Conservation (phyloP, 140 eudicot species). For the Oenanthe javanica region DNA sequence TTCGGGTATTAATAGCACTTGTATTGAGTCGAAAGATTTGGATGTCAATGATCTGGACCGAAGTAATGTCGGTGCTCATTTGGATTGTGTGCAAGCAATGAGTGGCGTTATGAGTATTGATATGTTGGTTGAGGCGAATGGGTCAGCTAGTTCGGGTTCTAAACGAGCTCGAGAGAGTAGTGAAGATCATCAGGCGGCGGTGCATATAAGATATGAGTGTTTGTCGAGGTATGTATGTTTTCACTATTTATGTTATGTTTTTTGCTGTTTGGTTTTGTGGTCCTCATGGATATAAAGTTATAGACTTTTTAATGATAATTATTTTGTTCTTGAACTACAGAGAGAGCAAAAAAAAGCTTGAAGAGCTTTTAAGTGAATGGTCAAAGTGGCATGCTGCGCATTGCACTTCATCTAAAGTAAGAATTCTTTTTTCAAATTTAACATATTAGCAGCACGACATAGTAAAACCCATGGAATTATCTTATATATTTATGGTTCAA, state of each 20-base stretch:
- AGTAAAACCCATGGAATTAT: neutral
- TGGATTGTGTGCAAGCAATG: neutral
- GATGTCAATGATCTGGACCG: neutral
- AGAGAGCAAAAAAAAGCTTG: constrained; percentile 47
- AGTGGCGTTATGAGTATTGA: neutral
- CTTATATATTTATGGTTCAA: neutral
- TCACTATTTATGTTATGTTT: neutral
- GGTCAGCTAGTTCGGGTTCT: constrained; percentile 10
- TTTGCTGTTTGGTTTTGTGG: neutral
- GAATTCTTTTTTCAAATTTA: neutral
- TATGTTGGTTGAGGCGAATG: constrained; percentile 1
- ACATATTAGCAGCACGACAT: neutral
- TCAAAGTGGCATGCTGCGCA: constrained; percentile 47
- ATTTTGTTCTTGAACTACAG: constrained; percentile 8
- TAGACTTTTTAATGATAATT: neutral
- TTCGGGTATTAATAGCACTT: neutral
- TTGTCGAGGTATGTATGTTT: constrained; percentile 29
- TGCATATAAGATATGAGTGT: constrained; percentile 19
- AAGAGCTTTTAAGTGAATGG: constrained; percentile 38
- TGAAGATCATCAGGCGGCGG: constrained; percentile 18
- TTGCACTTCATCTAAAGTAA: constrained; percentile 29
- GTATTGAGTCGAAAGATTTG: neutral
- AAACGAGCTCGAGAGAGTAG: constrained; percentile 16
- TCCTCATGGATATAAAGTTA: neutral
- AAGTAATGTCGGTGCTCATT: neutral